These are phyloP conservation scores for Solanum dulcamara DNA, from an alignment of 257 asterid genomes.

Conservation along the genomic window DNA sequence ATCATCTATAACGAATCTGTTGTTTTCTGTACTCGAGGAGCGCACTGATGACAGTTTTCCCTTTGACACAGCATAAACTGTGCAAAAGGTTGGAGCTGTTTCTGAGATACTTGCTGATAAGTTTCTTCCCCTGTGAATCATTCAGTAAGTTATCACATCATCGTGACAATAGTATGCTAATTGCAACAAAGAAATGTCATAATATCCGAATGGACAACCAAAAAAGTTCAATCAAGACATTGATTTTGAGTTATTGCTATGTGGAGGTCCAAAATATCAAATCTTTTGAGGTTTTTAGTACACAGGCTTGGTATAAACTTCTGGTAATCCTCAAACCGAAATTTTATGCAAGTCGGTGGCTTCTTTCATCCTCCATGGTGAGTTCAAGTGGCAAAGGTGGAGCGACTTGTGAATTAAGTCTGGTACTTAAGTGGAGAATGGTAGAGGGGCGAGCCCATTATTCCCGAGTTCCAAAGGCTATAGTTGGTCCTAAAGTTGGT, in stretches of 20 bases:
- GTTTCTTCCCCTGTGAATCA: background rate
- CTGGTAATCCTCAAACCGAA: background rate
- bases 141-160: background rate
- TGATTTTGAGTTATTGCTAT: background rate
- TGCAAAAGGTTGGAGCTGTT: conserved; percentile 47
- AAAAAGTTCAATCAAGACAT: background rate
- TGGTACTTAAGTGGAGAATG: background rate
- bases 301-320: background rate
- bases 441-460: background rate
- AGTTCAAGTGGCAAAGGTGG: background rate
- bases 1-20: conserved; percentile 23
- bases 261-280: background rate
- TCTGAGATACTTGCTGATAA: conserved; percentile 56
- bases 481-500: background rate
- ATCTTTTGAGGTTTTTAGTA: background rate
- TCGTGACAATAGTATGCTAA: background rate
- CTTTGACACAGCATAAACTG: conserved; percentile 63
- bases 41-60: conserved; percentile 62
- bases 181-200: background rate
- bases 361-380: background rate
- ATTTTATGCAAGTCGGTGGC: background rate
- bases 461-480: background rate
- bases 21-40: conserved; percentile 55
- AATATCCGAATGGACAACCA: background rate
- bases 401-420: background rate